phyloP scores from a whole-genome alignment of 768 basidiomycete species.

The Mycena pura region DNA sequence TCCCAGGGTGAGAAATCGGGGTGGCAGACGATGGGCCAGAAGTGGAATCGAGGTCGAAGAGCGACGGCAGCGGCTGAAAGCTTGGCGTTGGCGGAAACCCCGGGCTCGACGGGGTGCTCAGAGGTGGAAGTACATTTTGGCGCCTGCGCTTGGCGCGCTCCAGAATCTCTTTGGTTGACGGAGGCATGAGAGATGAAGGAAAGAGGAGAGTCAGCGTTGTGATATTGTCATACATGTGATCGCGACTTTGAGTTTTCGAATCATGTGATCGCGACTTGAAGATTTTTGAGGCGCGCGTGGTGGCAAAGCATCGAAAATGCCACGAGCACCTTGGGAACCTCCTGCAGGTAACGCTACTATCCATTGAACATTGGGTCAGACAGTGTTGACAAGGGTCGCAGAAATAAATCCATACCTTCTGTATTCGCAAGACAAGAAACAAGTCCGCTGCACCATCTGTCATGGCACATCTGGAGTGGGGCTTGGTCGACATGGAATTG shows the following conservation, averaged over 20 bases:
- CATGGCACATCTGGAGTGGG: neutral
- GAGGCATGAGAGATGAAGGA: neutral
- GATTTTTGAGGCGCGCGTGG: neutral
- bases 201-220: neutral
- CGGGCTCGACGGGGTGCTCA: constrained; percentile 1
- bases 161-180: neutral
- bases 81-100: neutral
- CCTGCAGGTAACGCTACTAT: neutral
- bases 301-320: neutral
- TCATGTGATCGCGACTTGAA: too few species aligned
- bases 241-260: neutral
- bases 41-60: neutral
- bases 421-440: neutral
- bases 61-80: neutral
- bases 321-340: neutral
- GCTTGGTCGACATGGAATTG: neutral
- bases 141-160: neutral
- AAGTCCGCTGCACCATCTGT: neutral
- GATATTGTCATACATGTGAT: neutral
- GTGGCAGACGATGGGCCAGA: neutral
- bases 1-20: neutral
- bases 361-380: neutral
- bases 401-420: neutral
- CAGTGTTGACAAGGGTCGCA: neutral
- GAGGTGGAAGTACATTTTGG: neutral